Percentiles rank a stretch among this genome's conserved stretches.
phyloP scores from a whole-genome alignment of 2,329 filamentous ascomycete genomes.

The Fusarium denticulatum region DNA sequence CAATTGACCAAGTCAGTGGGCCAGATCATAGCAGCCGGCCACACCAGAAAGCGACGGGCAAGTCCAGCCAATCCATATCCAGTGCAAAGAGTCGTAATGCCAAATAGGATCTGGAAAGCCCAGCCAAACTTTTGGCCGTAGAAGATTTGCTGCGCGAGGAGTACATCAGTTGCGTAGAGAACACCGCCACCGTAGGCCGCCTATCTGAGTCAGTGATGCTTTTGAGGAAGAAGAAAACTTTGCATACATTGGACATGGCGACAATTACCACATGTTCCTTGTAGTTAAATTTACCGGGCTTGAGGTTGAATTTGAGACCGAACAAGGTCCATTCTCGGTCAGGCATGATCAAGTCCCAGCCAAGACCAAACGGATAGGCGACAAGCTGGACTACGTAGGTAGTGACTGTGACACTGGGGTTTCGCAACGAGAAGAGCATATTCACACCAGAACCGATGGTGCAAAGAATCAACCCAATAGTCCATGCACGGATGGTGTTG shows the following conservation, averaged over 20 bases:
- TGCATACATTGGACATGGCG: slow-evolving; percentile 70
- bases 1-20: slow-evolving; percentile 64
- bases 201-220: slow-evolving; percentile 46
- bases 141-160: slow-evolving; percentile 62
- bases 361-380: slow-evolving; percentile 66
- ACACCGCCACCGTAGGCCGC: slow-evolving; percentile 67
- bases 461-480: slow-evolving; percentile 68
- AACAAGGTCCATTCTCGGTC: slow-evolving; percentile 61
- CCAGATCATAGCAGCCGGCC: slow-evolving; percentile 68
- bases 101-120: slow-evolving; percentile 64
- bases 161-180: slow-evolving; percentile 64
- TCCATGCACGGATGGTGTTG: slow-evolving; percentile 73
- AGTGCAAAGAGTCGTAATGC: slow-evolving; percentile 64
- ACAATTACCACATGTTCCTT: slow-evolving; percentile 71
- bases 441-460: slow-evolving; percentile 71
- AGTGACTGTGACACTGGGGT: slow-evolving; percentile 67
- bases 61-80: slow-evolving; percentile 68
- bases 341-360: slow-evolving; percentile 66
- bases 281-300: slow-evolving; percentile 67
- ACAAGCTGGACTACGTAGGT: slow-evolving; percentile 71
- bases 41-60: slow-evolving; percentile 62
- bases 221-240: not conserved
- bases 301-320: slow-evolving; percentile 65
- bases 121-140: slow-evolving; percentile 66
- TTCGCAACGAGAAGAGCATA: slow-evolving; percentile 68